Conservation (phyloP, 768 basidiomycete species). For the Mycena haematopus region DNA sequence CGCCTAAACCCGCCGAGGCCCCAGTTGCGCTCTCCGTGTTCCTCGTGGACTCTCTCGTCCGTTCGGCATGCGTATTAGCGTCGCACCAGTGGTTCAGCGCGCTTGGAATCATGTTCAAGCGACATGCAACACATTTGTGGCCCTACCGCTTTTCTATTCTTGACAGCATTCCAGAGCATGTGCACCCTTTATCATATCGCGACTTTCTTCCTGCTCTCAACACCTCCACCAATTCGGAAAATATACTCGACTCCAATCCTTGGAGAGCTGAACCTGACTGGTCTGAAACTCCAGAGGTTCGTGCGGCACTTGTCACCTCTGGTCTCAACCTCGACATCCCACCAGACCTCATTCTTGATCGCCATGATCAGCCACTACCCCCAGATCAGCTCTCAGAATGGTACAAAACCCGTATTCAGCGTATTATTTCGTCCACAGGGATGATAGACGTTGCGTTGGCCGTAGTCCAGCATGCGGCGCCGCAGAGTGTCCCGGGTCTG, state of each 20-base stretch:
- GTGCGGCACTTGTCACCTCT: conserved; percentile 38
- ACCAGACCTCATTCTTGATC: conserved; percentile 9
- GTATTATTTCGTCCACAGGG: conserved; percentile 69
- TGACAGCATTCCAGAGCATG: conserved; percentile 76
- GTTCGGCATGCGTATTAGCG: conserved; percentile 70
- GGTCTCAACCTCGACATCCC: conserved; percentile 5
- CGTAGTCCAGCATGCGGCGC: conserved; percentile 85
- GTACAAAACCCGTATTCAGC: conserved; percentile 74
- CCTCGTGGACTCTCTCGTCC: conserved; percentile 61
- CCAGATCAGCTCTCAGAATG: conserved; percentile 66
- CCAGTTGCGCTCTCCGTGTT: conserved; percentile 68
- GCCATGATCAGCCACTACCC: conserved; percentile 28
- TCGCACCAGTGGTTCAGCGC: conserved; percentile 63
- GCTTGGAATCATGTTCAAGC: conserved; percentile 61
- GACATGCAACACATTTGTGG: conserved; percentile 66
- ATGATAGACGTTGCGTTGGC: conserved; percentile 81
- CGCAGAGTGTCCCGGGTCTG: conserved; percentile 75
- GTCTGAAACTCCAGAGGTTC: conserved; percentile 57
- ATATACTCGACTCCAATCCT: conserved; percentile 34
- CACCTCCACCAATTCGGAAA: conserved; percentile 51
- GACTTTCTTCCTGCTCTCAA: conserved; percentile 72
- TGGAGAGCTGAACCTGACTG: conserved; percentile 68
- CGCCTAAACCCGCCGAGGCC: conserved; percentile 40
- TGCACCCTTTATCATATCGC: conserved; percentile 64
- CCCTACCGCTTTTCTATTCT: conserved; percentile 75